phyloP scores from a whole-genome alignment of 257 asterid genomes.

The Ballota nigra region DNA sequence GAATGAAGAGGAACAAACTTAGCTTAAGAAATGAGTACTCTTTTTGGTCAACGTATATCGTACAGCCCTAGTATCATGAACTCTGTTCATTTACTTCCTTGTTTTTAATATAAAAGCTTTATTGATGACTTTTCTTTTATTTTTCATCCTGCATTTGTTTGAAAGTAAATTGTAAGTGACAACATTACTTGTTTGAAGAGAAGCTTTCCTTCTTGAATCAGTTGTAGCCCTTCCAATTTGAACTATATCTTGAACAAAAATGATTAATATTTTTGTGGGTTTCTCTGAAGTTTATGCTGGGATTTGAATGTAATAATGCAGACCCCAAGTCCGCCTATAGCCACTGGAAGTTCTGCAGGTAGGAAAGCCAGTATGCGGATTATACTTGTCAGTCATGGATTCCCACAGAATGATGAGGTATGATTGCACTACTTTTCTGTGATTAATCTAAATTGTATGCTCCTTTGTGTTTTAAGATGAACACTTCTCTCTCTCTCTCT shows the following conservation, averaged over 20 bases:
- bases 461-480: not conserved
- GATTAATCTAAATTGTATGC: not conserved
- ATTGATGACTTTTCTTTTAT: not conserved
- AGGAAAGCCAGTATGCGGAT: conserved; percentile 65
- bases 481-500: not conserved
- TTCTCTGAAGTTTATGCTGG: conserved; percentile 49
- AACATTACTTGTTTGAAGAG: not conserved
- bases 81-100: not conserved
- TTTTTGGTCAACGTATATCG: not conserved
- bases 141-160: not conserved
- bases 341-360: conserved; percentile 59
- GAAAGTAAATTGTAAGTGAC: not conserved
- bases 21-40: not conserved
- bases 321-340: conserved; percentile 90
- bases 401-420: conserved; percentile 60
- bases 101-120: not conserved
- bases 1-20: not conserved
- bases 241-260: conserved; percentile 30
- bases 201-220: conserved; percentile 4
- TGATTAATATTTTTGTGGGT: conserved; percentile 42
- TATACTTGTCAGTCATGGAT: conserved; percentile 68
- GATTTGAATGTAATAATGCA: conserved; percentile 69
- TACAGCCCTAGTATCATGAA: not conserved
- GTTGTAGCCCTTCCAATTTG: conserved; percentile 5
- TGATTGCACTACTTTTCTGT: not conserved